phyloP scores from a whole-genome alignment of 208 protist genomes.

The Acanthamoeba royreba region DNA sequence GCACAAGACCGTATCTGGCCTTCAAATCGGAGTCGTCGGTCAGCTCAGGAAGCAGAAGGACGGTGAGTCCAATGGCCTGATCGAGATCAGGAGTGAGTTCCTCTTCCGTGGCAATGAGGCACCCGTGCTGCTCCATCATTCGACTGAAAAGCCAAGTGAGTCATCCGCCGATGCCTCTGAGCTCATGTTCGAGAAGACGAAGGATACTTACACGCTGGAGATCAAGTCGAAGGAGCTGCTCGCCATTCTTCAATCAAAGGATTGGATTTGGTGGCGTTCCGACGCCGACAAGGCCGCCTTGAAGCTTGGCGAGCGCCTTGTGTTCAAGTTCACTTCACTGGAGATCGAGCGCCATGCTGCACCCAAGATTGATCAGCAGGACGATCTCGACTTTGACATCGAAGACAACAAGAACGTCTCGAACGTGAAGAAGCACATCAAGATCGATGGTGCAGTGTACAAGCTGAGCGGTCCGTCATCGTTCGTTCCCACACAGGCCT shows the following conservation, averaged over 20 bases:
- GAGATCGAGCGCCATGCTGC: not conserved
- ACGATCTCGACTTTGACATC: not conserved
- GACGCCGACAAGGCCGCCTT: not conserved
- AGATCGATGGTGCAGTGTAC: conserved; percentile 6
- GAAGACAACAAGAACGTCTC: not conserved
- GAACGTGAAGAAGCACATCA: not conserved
- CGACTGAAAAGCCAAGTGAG: not conserved
- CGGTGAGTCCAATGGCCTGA: not conserved
- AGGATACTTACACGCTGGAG: conserved; percentile 5
- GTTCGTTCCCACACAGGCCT: conserved; percentile 24
- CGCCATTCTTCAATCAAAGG: conserved; percentile 47
- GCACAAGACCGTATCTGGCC: conserved; percentile 24
- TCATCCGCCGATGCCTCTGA: not conserved
- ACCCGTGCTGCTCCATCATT: not conserved
- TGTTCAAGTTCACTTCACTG: conserved; percentile 30
- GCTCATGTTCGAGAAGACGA: conserved; percentile 44
- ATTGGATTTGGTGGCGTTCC: conserved; percentile 35
- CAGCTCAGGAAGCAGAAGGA: not conserved
- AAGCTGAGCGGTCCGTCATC: conserved; percentile 33
- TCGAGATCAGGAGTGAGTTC: conserved; percentile 69
- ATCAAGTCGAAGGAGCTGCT: conserved; percentile 46
- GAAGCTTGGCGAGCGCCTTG: conserved; percentile 7
- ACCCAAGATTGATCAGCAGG: not conserved
- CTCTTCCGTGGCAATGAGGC: conserved; percentile 62
- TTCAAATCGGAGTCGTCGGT: conserved; percentile 23